Conservation (phyloP, 2,329 filamentous ascomycete genomes). For the Calonectria multiphialidica region DNA sequence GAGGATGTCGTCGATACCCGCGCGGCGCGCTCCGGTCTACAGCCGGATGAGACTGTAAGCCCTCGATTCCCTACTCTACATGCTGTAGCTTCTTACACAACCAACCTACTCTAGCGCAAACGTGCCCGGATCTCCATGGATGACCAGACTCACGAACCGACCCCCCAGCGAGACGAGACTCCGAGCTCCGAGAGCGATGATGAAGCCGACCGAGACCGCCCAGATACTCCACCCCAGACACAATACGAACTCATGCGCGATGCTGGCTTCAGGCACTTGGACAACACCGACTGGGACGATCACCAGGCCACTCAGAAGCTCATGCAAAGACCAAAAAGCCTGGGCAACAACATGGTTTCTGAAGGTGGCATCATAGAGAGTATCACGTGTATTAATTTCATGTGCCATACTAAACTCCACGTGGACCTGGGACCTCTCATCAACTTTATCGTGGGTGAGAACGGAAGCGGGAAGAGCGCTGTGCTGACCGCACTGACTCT, state of each 20-base stretch:
- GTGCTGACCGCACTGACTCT: slow-evolving; percentile 93
- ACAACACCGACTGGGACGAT: slow-evolving; percentile 70
- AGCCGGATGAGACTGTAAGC: slow-evolving; percentile 54
- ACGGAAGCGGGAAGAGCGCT: slow-evolving; percentile 97
- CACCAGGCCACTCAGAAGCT: slow-evolving; percentile 74
- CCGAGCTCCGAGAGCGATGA: slow-evolving; percentile 47
- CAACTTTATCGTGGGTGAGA: slow-evolving; percentile 98
- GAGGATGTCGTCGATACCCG: slow-evolving; percentile 51
- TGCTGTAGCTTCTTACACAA: not conserved
- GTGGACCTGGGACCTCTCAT: slow-evolving; percentile 92
- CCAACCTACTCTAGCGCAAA: slow-evolving; percentile 44
- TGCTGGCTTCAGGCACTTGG: slow-evolving; percentile 68
- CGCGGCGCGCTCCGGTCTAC: slow-evolving; percentile 56
- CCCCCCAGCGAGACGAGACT: slow-evolving; percentile 36
- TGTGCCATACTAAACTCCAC: slow-evolving; percentile 89
- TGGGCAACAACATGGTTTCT: slow-evolving; percentile 79
- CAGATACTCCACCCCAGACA: slow-evolving; percentile 60
- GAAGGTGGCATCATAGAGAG: slow-evolving; percentile 90
- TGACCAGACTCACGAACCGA: slow-evolving; percentile 28
- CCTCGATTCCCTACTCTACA: slow-evolving; percentile 20
- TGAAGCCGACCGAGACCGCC: slow-evolving; percentile 42
- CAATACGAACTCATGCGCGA: slow-evolving; percentile 74
- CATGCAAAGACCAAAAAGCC: slow-evolving; percentile 58
- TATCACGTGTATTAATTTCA: slow-evolving; percentile 92
- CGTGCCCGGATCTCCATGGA: slow-evolving; percentile 49